Conservation (phyloP, 23 red algal species). For the Gracilariopsis chorda region DNA sequence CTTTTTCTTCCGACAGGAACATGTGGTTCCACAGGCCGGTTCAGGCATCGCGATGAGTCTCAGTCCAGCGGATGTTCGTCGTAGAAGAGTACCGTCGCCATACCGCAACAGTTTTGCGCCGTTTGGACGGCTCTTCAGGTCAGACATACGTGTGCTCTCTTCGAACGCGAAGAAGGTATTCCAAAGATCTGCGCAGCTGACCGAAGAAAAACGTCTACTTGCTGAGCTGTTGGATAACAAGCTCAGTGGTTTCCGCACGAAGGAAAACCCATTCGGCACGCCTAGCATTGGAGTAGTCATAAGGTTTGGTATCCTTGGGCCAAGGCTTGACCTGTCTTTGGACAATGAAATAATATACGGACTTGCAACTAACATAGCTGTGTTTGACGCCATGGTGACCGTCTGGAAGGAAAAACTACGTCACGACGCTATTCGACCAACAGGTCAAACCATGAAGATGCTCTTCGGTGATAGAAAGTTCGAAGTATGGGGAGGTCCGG, state of each 20-base stretch:
- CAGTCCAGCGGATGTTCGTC: not conserved
- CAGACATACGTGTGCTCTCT: not conserved
- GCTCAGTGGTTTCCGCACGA: not conserved
- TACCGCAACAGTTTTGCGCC: not conserved
- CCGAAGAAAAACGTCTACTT: not conserved
- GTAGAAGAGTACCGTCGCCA: not conserved
- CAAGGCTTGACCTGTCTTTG: not conserved
- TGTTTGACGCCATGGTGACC: not conserved
- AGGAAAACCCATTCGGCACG: not conserved
- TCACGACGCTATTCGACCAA: not conserved
- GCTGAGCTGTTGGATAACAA: slow-evolving; percentile 25
- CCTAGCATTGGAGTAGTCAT: not conserved
- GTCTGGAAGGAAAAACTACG: slow-evolving; percentile 8
- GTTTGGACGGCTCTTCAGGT: not conserved
- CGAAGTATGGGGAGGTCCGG: not conserved
- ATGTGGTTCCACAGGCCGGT: slow-evolving; percentile 15
- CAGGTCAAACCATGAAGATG: not conserved
- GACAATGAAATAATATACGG: not conserved
- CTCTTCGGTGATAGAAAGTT: slow-evolving; percentile 23
- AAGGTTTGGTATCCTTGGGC: not conserved
- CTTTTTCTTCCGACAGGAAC: slow-evolving; percentile 6
- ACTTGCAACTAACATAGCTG: not conserved
- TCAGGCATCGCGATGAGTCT: not conserved
- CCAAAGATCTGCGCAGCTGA: not conserved
- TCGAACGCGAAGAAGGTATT: not conserved